A percentile compares a stretch with the other conserved stretches of the same genome.
Evolutionary conservation across 345 rosid species (phyloP).

Genomic region (Linum tenue): DNA sequence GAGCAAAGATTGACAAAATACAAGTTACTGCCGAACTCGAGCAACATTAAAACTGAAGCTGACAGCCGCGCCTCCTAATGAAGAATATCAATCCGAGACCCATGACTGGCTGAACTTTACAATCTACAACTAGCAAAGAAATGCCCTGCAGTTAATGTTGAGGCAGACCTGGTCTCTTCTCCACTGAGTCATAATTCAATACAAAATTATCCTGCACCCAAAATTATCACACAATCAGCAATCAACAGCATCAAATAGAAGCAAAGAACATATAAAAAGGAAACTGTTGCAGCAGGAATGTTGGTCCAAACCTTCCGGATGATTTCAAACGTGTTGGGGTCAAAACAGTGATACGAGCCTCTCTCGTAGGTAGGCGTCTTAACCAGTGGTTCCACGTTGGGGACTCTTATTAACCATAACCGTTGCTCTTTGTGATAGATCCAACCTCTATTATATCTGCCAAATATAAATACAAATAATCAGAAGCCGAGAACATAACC

Average conservation of each 20-base stretch:
- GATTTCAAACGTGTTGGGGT: conserved; percentile 64
- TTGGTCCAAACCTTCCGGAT: conserved; percentile 59
- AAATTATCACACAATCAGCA: conserved; percentile 1
- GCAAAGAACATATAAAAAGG: background rate
- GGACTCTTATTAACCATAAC: conserved; percentile 66
- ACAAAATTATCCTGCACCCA: conserved; percentile 74
- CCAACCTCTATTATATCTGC: conserved; percentile 87
- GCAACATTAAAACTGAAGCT: no score
- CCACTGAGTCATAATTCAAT: conserved; percentile 65
- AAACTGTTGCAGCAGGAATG: conserved; percentile 1
- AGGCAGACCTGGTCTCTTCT: conserved; percentile 82
- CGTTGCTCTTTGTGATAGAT: conserved; percentile 83
- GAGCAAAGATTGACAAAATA: no score
- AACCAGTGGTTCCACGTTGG: conserved; percentile 73
- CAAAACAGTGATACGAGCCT: conserved; percentile 83
- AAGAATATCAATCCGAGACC: no score
- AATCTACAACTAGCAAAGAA: background rate
- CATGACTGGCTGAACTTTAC: background rate
- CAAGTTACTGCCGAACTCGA: no score
- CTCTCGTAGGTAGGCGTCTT: conserved; percentile 62
- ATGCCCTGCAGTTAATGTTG: conserved; percentile 39
- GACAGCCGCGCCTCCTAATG: no score
- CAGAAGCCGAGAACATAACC: no score
- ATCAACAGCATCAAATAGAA: background rate
- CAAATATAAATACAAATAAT: conserved; percentile 10